Conservation (phyloP, 306 rosid genomes). For the Medicago arabica region DNA sequence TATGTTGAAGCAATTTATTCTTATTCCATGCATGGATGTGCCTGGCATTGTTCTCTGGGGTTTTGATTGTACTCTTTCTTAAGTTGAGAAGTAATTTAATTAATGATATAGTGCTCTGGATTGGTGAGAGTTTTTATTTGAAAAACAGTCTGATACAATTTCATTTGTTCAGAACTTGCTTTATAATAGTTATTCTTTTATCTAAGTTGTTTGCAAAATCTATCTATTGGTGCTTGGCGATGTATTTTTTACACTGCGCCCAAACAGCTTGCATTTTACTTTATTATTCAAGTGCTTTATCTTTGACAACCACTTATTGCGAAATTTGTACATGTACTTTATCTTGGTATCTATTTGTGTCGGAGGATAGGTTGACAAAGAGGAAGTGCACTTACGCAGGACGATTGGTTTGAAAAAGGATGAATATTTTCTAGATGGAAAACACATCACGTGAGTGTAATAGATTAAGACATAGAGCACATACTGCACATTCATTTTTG, state of each 20-base stretch:
- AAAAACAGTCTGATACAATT: not conserved
- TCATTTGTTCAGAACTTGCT: not conserved
- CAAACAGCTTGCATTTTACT: slow-evolving; percentile 9
- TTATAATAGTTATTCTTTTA: slow-evolving; percentile 6
- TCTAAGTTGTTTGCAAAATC: slow-evolving; percentile 16
- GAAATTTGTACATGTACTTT: slow-evolving; percentile 8
- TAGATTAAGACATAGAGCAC: slow-evolving; percentile 16
- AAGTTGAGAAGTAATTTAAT: slow-evolving; percentile 14
- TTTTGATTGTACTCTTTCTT: not conserved
- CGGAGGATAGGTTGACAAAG: slow-evolving; percentile 85
- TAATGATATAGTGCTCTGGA: slow-evolving; percentile 5
- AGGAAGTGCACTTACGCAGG: slow-evolving; percentile 95
- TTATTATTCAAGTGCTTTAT: slow-evolving; percentile 8
- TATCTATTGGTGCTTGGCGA: not conserved
- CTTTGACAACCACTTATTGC: slow-evolving; percentile 18
- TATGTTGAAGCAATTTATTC: slow-evolving; percentile 1
- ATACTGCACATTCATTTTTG: slow-evolving; percentile 4
- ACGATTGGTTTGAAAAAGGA: slow-evolving; percentile 89
- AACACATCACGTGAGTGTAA: slow-evolving; percentile 89
- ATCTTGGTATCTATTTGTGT: slow-evolving; percentile 26
- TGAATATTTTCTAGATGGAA: slow-evolving; percentile 93
- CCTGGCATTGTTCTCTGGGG: slow-evolving; percentile 1
- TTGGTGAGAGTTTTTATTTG: slow-evolving; percentile 10
- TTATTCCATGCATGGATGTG: slow-evolving; percentile 9
- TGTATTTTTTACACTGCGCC: slow-evolving; percentile 22